Percentiles rank a stretch among this genome's conserved stretches.
Conservation (phyloP, 2,329 filamentous ascomycete genomes). For the Fusarium incarnatum region DNA sequence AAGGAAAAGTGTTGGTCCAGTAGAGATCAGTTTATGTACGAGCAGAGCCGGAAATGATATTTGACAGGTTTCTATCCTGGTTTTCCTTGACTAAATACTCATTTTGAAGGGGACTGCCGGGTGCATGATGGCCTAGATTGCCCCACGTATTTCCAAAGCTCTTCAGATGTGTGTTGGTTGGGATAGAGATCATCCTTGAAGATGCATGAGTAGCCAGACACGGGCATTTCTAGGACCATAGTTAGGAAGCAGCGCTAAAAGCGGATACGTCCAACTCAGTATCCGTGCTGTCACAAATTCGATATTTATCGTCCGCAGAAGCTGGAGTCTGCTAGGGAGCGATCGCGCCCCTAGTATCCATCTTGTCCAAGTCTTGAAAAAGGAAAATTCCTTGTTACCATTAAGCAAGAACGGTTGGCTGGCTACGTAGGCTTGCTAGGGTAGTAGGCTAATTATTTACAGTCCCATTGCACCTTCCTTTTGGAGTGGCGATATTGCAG, state of each 20-base stretch:
- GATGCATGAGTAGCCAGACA: background rate
- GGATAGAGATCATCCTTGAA: background rate
- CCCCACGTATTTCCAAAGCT: background rate
- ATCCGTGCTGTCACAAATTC: background rate
- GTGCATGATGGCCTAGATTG: background rate
- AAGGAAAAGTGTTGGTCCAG: background rate
- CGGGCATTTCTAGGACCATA: background rate
- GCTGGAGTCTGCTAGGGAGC: no score
- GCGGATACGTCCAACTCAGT: background rate
- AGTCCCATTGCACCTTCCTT: background rate
- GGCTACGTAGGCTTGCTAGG: no score
- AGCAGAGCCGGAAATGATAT: background rate
- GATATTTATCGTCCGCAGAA: background rate
- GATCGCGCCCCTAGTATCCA: background rate
- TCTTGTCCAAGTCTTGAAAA: background rate
- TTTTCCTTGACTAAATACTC: background rate
- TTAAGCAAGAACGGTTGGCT: background rate
- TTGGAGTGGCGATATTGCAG: background rate
- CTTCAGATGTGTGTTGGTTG: background rate
- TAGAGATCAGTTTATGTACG: background rate
- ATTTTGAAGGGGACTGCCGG: background rate
- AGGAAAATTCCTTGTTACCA: fast-evolving
- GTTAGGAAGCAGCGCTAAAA: background rate
- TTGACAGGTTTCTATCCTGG: background rate
- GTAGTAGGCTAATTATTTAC: background rate